Conservation (phyloP, 805 yeast species). For the Kuraishia piskuri region DNA sequence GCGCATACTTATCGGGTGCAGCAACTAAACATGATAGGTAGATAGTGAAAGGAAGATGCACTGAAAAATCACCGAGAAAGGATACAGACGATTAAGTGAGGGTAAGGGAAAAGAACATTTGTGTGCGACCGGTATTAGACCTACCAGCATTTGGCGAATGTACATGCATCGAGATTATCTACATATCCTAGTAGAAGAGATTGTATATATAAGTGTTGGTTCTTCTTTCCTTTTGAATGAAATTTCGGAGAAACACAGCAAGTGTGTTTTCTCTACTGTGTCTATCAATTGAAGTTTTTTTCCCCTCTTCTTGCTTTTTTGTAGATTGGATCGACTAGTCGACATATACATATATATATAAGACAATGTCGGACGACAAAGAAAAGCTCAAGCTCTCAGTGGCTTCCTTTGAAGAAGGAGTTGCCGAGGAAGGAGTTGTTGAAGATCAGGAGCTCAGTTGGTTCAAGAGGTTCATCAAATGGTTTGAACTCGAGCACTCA, state of each 20-base stretch:
- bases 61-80: background rate
- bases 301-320: background rate
- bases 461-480: slow-evolving; percentile 1
- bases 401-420: background rate
- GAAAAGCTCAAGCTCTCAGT: background rate
- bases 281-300: background rate
- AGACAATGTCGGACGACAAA: background rate
- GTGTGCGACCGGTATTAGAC: too few species aligned
- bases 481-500: background rate
- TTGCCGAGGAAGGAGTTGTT: background rate
- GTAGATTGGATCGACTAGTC: background rate
- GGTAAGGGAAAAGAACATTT: too few species aligned
- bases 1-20: background rate
- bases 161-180: background rate
- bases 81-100: background rate
- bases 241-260: too few species aligned
- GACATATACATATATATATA: too few species aligned
- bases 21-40: background rate
- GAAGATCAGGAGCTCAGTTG: background rate
- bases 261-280: too few species aligned
- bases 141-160: too few species aligned
- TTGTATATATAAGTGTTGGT: background rate
- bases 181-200: background rate
- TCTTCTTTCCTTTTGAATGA: background rate
- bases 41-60: background rate